Conservation (phyloP, 495 filamentous ascomycete species). For the Apiosordaria backusii region DNA sequence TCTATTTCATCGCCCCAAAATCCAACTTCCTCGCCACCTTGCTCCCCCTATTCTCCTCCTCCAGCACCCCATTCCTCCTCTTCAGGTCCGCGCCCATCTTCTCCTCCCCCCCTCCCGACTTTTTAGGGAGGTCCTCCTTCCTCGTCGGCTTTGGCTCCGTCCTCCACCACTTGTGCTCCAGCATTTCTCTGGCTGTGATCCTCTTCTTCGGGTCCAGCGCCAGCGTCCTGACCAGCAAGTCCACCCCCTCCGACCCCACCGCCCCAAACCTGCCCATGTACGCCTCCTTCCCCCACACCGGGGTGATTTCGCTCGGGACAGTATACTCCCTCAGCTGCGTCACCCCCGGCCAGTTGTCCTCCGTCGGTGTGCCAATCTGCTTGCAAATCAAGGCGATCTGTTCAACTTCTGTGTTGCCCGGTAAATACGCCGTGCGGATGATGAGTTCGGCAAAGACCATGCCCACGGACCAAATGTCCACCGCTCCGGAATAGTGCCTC, state of each 20-base stretch:
- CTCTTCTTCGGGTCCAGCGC: conserved; percentile 80
- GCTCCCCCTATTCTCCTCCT: conserved; percentile 54
- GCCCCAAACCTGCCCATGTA: conserved; percentile 71
- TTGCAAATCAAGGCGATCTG: conserved; percentile 76
- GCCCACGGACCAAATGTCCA: conserved; percentile 95
- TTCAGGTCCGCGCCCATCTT: conserved; percentile 84
- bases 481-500: conserved; percentile 80
- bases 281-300: conserved; percentile 63
- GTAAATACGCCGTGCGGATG: conserved; percentile 72
- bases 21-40: conserved; percentile 86
- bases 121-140: conserved; percentile 74
- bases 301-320: conserved; percentile 55
- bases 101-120: conserved; percentile 59
- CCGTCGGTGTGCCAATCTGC: conserved; percentile 83
- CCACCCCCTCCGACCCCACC: conserved; percentile 74
- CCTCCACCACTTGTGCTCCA: conserved; percentile 84
- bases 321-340: conserved; percentile 73
- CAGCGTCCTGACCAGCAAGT: conserved; percentile 83
- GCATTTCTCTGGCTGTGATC: conserved; percentile 66
- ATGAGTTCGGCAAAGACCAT: conserved; percentile 90
- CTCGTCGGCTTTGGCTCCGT: conserved; percentile 77
- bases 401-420: conserved; percentile 68
- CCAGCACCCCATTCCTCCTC: conserved; percentile 68
- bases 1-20: conserved; percentile 61
- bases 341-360: conserved; percentile 95